Base-by-base conservation (phyloP, 345 rosid species). In the Balakata baccata region DNA sequence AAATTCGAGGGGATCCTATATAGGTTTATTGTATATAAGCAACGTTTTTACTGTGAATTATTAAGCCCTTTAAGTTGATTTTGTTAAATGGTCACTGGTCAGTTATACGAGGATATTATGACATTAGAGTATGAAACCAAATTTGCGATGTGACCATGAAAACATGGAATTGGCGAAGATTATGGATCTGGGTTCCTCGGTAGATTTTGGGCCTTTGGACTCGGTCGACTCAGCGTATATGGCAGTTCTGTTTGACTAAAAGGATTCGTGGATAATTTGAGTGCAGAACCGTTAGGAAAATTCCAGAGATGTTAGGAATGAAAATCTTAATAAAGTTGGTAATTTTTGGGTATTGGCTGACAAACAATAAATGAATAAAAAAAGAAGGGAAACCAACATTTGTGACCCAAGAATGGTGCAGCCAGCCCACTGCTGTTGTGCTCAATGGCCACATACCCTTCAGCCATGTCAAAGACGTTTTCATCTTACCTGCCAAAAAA, bases 11-110 rank as follows among this genome's bases (percentile, higher is more conserved):
- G 63, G 50, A 45, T 39, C 37, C 66, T 45, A 17, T 22, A 29
- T n/a, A 22, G 20, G 10, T 54, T n/a, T 20, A 13, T 4, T 68
- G 77, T 73, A 78, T 47, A 64, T 78, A 67, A 45, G 29, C 10
- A 10, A 23, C 10, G 45, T 67, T 77, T 29, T 37, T 16, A 29
- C 57, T 43, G 54, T 37, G 41, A 60, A 46, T 70, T 7, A n/a
- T 3, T 38, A n/a, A 34, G 20, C 25, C 20, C 59, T 22, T 54
- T n/a, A 17, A 18, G 9, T 17, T 54, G 23, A 20, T 18, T 7
- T 1, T 43, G 47, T 43, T 43, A 43, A 29, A 29, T 29, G 34
- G 34, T 29, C 1, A 1, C 34, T 29, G 34, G 34, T 29, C 34
- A 29, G 2, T 2, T 29, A 29, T 29, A 2, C 34, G 34, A 29